Evolutionary conservation across 2,329 filamentous ascomycete species (phyloP), one percentile per base, ranked within the genome.

Genomic region (Paecilomyces fulvus): DNA sequence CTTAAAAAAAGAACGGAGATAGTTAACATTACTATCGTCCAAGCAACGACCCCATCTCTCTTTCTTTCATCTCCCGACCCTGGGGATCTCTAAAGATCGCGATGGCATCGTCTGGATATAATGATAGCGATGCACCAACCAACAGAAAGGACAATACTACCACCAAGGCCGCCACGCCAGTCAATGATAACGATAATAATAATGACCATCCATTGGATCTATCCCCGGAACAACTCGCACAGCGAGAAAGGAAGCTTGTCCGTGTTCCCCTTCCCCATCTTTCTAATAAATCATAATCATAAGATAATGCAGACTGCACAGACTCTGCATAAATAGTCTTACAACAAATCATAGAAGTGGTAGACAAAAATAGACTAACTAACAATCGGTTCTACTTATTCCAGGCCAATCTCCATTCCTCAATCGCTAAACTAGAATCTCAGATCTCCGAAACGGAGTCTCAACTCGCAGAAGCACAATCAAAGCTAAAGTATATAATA

Each of bases 371-470:
- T 54, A 65, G 63, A 49, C 64, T 58, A 46, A 46, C 25, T 28
- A n/a, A n/a, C n/a, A n/a, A 28, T 28, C 25, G 30, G 3, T 31
- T 31, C 8, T 57, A n/a, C n/a, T n/a, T n/a, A 50, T 12, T 25
- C 21, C 48, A 70, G 68, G 55, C 55, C 7, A 51, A 53, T 10
- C 64, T 72, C 6, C 63, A 55, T 17, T 50, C 56, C 37, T 65
- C 66, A 21, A 66, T 72, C 51, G 46, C 67, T 8, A 65, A 68
- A 21, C 75, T 84, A 49, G 73, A 80, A 68, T 64, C 73, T 11
- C 80, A 78, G 53, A 76, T 80, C 21, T 66, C 73, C 0, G 52
- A 65, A 10, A 65, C 74, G 25, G 64, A 70, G 63, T 62, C 56
- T 49, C 71, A 65, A 59, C 70, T 78, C 4, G 61, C 62, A 7